phyloP scores from a whole-genome alignment of 768 basidiomycete genomes.

The Serendipita indica region DNA sequence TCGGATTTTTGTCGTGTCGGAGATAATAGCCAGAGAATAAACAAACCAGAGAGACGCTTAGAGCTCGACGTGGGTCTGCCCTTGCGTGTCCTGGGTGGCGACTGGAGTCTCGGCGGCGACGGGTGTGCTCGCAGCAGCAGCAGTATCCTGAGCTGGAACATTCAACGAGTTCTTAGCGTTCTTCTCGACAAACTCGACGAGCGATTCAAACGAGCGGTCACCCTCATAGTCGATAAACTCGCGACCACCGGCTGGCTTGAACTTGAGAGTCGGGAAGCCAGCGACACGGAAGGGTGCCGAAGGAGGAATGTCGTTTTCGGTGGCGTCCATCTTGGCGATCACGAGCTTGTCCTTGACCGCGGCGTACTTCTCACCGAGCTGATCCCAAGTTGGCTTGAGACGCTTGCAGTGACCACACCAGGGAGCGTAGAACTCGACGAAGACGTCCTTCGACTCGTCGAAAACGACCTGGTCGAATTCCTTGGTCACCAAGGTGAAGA shows the following conservation, averaged over 20 bases:
- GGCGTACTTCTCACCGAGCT: conserved; percentile 71
- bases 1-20: too few species aligned
- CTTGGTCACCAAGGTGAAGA: conserved; percentile 72
- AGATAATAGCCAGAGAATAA: too few species aligned
- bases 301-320: conserved; percentile 88
- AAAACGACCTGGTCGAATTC: conserved; percentile 76
- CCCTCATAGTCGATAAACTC: conserved; percentile 92
- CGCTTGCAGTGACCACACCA: conserved; percentile 99
- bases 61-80: neutral
- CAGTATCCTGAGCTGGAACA: conserved; percentile 7
- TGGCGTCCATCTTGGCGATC: conserved; percentile 93
- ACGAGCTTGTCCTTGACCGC: conserved; percentile 54
- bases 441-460: conserved; percentile 84
- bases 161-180: conserved; percentile 58
- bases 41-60: neutral
- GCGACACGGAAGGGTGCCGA: conserved; percentile 72
- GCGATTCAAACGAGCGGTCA: conserved; percentile 72
- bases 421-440: conserved; percentile 92
- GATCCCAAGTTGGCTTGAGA: conserved; percentile 87
- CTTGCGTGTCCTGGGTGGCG: neutral
- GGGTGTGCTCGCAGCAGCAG: conserved; percentile 1
- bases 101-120: conserved; percentile 1
- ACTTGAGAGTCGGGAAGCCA: conserved; percentile 93
- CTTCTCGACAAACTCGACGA: conserved; percentile 71
- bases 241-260: conserved; percentile 75